Evolutionary conservation across 176 grass and related monocot species (phyloP).

Genomic region (Dactylis glomerata): DNA sequence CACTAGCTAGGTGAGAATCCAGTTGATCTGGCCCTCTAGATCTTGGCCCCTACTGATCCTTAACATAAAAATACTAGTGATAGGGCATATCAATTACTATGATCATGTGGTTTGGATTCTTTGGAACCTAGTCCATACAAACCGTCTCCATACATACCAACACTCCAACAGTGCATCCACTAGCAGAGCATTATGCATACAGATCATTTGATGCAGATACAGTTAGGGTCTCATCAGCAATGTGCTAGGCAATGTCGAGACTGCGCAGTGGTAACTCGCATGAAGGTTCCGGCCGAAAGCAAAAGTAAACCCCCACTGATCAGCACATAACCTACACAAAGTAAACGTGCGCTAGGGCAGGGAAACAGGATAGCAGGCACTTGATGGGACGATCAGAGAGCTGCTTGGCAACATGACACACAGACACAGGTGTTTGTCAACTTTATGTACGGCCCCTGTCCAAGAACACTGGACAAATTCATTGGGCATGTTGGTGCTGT

Average conservation of each 20-base stretch:
- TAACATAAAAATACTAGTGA: not conserved
- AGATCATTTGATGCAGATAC: too few species aligned
- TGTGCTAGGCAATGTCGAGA: not conserved
- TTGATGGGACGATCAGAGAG: not conserved
- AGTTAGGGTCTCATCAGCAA: not conserved
- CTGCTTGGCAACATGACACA: too few species aligned
- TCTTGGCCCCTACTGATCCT: not conserved
- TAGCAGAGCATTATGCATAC: not conserved
- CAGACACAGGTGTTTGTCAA: not conserved
- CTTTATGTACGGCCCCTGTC: not conserved
- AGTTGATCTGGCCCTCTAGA: not conserved
- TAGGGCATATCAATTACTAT: not conserved
- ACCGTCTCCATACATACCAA: not conserved
- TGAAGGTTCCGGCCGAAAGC: not conserved
- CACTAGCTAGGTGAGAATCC: not conserved
- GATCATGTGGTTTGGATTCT: not conserved
- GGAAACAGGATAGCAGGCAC: not conserved
- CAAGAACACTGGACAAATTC: not conserved
- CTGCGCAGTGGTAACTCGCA: not conserved
- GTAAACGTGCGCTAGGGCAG: not conserved
- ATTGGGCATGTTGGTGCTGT: not conserved
- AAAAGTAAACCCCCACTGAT: not conserved
- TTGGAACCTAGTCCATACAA: slow-evolving; percentile 1
- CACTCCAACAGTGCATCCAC: not conserved
- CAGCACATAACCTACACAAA: not conserved